Percentiles rank a stretch among this genome's conserved stretches.
phyloP scores from a whole-genome alignment of 495 filamentous ascomycete species.

The Daldinia decipiens region DNA sequence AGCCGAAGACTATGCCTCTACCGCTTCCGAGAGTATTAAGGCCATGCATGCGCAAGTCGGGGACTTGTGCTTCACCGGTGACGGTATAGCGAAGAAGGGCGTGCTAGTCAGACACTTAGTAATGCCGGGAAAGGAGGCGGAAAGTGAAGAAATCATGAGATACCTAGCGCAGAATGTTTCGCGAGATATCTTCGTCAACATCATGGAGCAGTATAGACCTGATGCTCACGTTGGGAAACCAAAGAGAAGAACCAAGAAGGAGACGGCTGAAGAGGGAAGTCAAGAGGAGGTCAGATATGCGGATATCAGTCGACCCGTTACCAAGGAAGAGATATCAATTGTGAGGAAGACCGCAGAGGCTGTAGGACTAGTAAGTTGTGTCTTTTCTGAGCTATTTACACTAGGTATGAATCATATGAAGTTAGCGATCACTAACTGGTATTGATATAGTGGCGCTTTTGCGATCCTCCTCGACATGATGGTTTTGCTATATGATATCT shows the following conservation, averaged over 20 bases:
- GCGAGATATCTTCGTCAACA: slow-evolving; percentile 73
- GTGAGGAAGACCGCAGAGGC: slow-evolving; percentile 71
- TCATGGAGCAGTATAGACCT: slow-evolving; percentile 83
- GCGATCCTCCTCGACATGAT: slow-evolving; percentile 73
- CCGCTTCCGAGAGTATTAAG: slow-evolving; percentile 75
- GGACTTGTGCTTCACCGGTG: slow-evolving; percentile 77
- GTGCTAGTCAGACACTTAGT: slow-evolving; percentile 78
- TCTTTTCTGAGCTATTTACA: neutral
- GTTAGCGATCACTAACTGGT: slow-evolving; percentile 9
- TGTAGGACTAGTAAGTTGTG: slow-evolving; percentile 63
- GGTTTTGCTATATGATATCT: slow-evolving; percentile 71
- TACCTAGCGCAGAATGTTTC: slow-evolving; percentile 76
- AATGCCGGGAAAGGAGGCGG: slow-evolving; percentile 77
- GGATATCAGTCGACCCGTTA: slow-evolving; percentile 78
- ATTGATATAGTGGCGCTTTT: slow-evolving; percentile 68
- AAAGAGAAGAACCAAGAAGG: slow-evolving; percentile 50
- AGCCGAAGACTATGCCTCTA: slow-evolving; percentile 72
- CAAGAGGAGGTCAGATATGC: slow-evolving; percentile 69
- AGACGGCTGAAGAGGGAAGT: slow-evolving; percentile 25
- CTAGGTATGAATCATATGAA: neutral
- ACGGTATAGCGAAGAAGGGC: slow-evolving; percentile 79
- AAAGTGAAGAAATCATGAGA: slow-evolving; percentile 72
- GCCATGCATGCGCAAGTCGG: slow-evolving; percentile 81
- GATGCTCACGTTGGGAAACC: slow-evolving; percentile 79
- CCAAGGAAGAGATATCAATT: slow-evolving; percentile 66